Base-by-base conservation (phyloP, 2,329 filamentous ascomycete species). In the Pseudonectria foliicola region DNA sequence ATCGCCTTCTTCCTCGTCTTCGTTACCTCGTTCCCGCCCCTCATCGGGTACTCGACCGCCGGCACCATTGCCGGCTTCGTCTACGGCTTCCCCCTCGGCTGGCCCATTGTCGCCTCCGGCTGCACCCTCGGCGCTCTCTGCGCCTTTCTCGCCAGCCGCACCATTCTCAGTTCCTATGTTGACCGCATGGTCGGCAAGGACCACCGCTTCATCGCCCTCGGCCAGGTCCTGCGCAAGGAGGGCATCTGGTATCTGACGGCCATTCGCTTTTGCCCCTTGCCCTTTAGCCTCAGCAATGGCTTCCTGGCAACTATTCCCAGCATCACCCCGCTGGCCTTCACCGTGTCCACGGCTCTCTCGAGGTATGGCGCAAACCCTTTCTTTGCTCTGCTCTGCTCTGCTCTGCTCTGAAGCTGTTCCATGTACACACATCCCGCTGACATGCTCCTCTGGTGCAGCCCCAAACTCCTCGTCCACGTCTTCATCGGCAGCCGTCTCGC, bases 301-400 rank as follows among this genome's bases (percentile, higher is more conserved):
- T 94, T 94, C 41, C 77, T 98, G 36, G 87, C 87, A 21, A 96
- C 92, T 2, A 89, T 98, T 42, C 89, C 89, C 3, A 94, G 84
- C 23, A 85, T 98, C 24, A 74, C 80, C 15, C 84, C 85, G 27
- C 59, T 73, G 40, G 75, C 75, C 30, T 96, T 93, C 63, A 81
- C 80, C 23, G 58, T 88, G 29, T 90, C 92, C 6, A 96, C 90
- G 0, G 81, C 85, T 3, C 66, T 90, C 12, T 80, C 88, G 10
- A 78, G 74, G 69, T 71, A 44, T 40, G 59, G n/a, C n/a, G n/a
- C n/a, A n/a, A 53, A 25, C 26, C 14, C 13, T 15, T 13, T 12
- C 13, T 27, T 21, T 16, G 18, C 31, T 6, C 10, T 25, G 21
- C 25, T n/a, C 11, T 31, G 15, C 13, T 27, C 16, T 12, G 4